phyloP scores from a whole-genome alignment of 1,284 basidiomycete genomes.

The Cutaneotrichosporon arboriforme region DNA sequence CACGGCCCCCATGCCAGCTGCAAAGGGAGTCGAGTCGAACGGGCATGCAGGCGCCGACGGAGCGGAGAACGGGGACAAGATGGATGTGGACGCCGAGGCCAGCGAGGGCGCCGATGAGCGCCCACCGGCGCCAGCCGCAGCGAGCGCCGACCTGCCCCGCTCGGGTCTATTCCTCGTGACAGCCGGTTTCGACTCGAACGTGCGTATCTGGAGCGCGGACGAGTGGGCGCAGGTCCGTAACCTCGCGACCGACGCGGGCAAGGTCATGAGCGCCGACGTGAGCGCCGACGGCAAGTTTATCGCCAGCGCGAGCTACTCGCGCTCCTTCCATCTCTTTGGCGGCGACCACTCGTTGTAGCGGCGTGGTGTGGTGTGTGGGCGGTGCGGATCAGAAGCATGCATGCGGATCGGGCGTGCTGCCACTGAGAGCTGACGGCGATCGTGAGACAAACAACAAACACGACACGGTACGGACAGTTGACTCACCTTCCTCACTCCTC shows the following conservation, averaged over 20 bases:
- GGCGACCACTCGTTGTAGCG: conserved; percentile 53
- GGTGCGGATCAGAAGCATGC: neutral
- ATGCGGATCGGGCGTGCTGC: neutral
- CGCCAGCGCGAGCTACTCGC: conserved; percentile 83
- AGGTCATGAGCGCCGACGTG: conserved; percentile 97
- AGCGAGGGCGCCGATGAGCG: conserved; percentile 32
- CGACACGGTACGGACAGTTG: too few species aligned
- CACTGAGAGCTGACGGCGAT: neutral
- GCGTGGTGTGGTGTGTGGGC: neutral
- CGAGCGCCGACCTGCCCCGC: conserved; percentile 49
- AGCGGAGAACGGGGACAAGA: conserved; percentile 46
- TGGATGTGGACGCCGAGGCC: conserved; percentile 14
- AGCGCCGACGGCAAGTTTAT: conserved; percentile 74
- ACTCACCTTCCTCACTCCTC: too few species aligned
- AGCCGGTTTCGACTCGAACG: conserved; percentile 88
- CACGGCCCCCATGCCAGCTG: neutral
- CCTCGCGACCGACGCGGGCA: conserved; percentile 86
- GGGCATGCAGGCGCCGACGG: conserved; percentile 41
- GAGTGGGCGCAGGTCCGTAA: conserved; percentile 91
- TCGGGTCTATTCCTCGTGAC: conserved; percentile 90
- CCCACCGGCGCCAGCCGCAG: conserved; percentile 3
- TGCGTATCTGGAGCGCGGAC: conserved; percentile 95
- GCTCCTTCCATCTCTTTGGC: conserved; percentile 87
- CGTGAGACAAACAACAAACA: too few species aligned
- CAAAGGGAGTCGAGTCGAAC: neutral